A percentile compares a stretch with the other conserved stretches of the same genome.
phyloP scores from a whole-genome alignment of 2,329 filamentous ascomycete genomes.

The Hawksworthiomyces lignivorus region DNA sequence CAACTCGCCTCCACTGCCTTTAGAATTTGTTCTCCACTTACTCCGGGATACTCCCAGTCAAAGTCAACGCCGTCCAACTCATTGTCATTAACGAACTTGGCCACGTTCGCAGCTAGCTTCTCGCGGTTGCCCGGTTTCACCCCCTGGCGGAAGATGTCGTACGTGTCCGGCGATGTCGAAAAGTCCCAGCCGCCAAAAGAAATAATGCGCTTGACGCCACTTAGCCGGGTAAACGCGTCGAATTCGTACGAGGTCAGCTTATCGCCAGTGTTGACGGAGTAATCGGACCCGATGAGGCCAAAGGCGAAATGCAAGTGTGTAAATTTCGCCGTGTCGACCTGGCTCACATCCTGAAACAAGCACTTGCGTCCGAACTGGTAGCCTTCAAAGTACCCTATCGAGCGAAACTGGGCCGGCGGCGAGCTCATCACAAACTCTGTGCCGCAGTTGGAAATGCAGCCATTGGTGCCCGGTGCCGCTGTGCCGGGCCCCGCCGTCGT shows the following conservation, averaged over 20 bases:
- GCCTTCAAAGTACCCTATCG: constrained; percentile 27
- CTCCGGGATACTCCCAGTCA: constrained; percentile 12
- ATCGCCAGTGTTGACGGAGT: constrained; percentile 16
- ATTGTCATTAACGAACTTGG: neutral
- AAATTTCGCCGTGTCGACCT: constrained; percentile 16
- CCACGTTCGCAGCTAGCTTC: neutral
- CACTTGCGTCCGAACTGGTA: constrained; percentile 24
- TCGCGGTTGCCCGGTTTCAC: neutral
- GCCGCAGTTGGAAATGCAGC: constrained; percentile 33
- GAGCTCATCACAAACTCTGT: constrained; percentile 19
- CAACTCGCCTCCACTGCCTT: too few relatives aligned
- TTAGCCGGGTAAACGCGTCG: constrained; percentile 19
- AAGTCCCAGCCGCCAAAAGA: constrained; percentile 37
- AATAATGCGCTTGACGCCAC: constrained; percentile 29
- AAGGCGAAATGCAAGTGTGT: constrained; percentile 26
- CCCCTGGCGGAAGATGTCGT: constrained; percentile 24
- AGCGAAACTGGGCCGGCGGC: neutral
- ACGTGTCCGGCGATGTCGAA: constrained; percentile 26
- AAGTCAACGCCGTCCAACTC: constrained; percentile 10
- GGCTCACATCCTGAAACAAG: constrained; percentile 18
- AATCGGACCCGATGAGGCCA: constrained; percentile 16
- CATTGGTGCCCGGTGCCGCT: constrained; percentile 20
- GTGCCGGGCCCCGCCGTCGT: constrained; percentile 21
- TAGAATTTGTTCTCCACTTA: neutral
- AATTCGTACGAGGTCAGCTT: constrained; percentile 19